Conservation (phyloP, 1,139 yeast species). For the Sugiyamaella pinicola region DNA sequence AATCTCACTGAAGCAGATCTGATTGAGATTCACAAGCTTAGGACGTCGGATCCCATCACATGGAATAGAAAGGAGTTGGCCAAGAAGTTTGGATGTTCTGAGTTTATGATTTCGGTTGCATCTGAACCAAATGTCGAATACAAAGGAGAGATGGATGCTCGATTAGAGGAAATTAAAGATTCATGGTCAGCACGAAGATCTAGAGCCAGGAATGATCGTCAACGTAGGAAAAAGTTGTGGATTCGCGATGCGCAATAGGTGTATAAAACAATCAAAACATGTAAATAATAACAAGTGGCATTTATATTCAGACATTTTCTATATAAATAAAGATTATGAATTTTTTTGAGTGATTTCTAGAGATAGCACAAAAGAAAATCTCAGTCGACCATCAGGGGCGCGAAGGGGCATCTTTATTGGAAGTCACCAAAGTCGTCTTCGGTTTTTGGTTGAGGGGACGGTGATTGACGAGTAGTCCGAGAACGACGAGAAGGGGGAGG, state of each 20-base stretch:
- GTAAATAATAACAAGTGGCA: slow-evolving; percentile 4
- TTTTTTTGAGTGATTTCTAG: too few relatives aligned
- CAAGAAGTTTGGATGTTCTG: slow-evolving; percentile 59
- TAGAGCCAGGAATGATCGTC: slow-evolving; percentile 55
- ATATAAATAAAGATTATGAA: slow-evolving; percentile 12
- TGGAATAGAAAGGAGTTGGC: slow-evolving; percentile 75
- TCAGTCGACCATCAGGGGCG: not conserved
- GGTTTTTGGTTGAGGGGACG: slow-evolving; percentile 20
- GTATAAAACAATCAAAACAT: not conserved
- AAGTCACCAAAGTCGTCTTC: slow-evolving; percentile 52
- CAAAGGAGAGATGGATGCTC: slow-evolving; percentile 47
- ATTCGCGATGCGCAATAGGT: slow-evolving; percentile 55
- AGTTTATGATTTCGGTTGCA: slow-evolving; percentile 56
- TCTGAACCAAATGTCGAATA: slow-evolving; percentile 49
- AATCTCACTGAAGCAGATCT: slow-evolving; percentile 64
- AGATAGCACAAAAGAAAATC: too few relatives aligned
- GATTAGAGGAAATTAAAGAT: slow-evolving; percentile 48
- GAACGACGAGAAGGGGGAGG: slow-evolving; percentile 22
- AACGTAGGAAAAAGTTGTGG: slow-evolving; percentile 63
- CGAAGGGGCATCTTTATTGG: slow-evolving; percentile 31
- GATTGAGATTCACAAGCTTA: slow-evolving; percentile 59
- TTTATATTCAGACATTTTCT: slow-evolving; percentile 19
- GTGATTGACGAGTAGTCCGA: slow-evolving; percentile 28
- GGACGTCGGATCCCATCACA: slow-evolving; percentile 60
- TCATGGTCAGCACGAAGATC: slow-evolving; percentile 54